phyloP scores from a whole-genome alignment of 2,329 filamentous ascomycete genomes.

The Ceratocystiopsis minuta region DNA sequence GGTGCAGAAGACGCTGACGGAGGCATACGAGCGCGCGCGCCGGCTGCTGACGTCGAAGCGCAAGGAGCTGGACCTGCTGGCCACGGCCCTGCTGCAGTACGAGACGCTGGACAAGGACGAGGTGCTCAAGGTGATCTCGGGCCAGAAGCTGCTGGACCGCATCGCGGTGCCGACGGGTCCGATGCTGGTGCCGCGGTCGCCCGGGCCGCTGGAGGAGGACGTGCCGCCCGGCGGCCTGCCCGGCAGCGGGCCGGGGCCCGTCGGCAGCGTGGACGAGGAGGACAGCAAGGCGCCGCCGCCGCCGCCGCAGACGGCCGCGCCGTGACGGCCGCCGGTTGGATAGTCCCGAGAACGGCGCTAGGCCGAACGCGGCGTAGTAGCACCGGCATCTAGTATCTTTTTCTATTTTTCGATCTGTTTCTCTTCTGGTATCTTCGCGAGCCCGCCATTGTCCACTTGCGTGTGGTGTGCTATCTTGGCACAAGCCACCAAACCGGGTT shows the following conservation, averaged over 20 bases:
- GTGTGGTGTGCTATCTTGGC: too few relatives aligned
- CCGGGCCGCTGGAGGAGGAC: slow-evolving; percentile 6
- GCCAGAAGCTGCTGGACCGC: slow-evolving; percentile 61
- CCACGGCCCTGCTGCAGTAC: slow-evolving; percentile 80
- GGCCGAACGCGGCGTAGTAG: too few relatives aligned
- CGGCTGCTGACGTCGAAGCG: slow-evolving; percentile 56
- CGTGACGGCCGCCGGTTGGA: neutral
- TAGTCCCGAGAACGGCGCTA: too few relatives aligned
- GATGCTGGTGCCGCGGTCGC: slow-evolving; percentile 43
- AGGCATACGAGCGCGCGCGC: slow-evolving; percentile 57
- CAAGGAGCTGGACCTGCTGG: slow-evolving; percentile 72
- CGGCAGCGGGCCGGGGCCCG: neutral
- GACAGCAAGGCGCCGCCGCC: slow-evolving; percentile 8
- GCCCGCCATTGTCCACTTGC: too few relatives aligned
- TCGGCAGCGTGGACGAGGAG: neutral
- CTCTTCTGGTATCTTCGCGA: too few relatives aligned
- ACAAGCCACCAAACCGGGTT: too few relatives aligned
- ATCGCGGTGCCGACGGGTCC: slow-evolving; percentile 39
- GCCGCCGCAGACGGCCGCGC: slow-evolving; percentile 5
- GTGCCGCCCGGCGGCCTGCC: slow-evolving; percentile 2
- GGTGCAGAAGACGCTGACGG: slow-evolving; percentile 69
- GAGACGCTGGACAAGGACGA: slow-evolving; percentile 82
- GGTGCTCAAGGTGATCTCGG: slow-evolving; percentile 75
- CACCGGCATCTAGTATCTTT: too few relatives aligned
- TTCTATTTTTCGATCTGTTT: too few relatives aligned